These are phyloP conservation scores for Lumnitzera racemosa DNA, from an alignment of 345 rosid genomes.

Conservation along the genomic window DNA sequence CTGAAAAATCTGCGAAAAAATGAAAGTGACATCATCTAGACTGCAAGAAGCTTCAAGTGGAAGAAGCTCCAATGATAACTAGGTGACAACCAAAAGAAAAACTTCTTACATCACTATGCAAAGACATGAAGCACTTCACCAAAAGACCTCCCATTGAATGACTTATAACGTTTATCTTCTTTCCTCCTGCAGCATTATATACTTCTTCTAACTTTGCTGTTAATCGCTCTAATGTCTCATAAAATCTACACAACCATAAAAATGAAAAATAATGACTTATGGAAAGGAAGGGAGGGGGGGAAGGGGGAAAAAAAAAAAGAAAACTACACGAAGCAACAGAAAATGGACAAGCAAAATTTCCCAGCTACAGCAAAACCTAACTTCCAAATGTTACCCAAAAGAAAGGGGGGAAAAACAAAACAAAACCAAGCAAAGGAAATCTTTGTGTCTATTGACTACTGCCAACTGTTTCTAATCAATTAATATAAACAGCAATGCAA, in stretches of 20 bases:
- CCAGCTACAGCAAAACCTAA: too few species aligned
- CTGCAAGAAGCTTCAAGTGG: background rate
- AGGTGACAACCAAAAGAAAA: background rate
- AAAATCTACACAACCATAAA: slow-evolving; percentile 33
- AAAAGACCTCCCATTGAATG: slow-evolving; percentile 98
- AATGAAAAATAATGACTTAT: slow-evolving; percentile 11
- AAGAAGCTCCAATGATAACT: background rate
- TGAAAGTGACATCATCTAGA: background rate
- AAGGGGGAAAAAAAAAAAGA: background rate
- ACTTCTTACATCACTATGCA: slow-evolving; percentile 58
- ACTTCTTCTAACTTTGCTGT: slow-evolving; percentile 62
- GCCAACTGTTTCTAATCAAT: too few species aligned
- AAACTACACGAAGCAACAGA: background rate
- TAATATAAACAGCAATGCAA: too few species aligned
- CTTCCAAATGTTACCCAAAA: too few species aligned
- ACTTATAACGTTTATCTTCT: slow-evolving; percentile 75
- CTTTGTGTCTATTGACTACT: too few species aligned
- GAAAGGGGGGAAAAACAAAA: too few species aligned
- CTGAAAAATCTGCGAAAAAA: slow-evolving; percentile 55
- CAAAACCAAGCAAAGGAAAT: too few species aligned
- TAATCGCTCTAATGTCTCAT: slow-evolving; percentile 58
- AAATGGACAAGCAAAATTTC: too few species aligned
- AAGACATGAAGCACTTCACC: slow-evolving; percentile 88
- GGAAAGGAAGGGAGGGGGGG: background rate
- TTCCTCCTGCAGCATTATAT: slow-evolving; percentile 76